Evolutionary conservation across 768 basidiomycete genomes (phyloP).

Genomic region (Leccinum sublutescens): DNA sequence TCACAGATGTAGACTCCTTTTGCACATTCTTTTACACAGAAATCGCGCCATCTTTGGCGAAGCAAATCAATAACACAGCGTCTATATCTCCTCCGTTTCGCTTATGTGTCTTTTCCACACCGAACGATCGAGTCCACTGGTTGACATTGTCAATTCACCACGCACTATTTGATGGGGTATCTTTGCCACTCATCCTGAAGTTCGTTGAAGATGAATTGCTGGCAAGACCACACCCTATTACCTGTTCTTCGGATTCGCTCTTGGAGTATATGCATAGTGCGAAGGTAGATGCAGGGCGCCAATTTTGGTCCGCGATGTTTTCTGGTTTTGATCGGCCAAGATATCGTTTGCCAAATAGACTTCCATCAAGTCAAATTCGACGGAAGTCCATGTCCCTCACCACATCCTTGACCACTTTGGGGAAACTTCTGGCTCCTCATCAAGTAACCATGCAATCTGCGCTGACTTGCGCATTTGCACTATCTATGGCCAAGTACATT

Average conservation of each 20-base stretch:
- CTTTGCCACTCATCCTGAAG: constrained; percentile 29
- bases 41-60: constrained; percentile 20
- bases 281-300: constrained; percentile 12
- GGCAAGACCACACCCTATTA: constrained; percentile 6
- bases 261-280: constrained; percentile 23
- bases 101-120: constrained; percentile 9
- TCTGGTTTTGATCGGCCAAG: constrained; percentile 19
- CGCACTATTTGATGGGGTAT: constrained; percentile 34
- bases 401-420: constrained; percentile 19
- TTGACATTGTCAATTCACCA: constrained; percentile 34
- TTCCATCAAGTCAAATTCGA: constrained; percentile 6
- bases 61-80: constrained; percentile 24
- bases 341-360: constrained; percentile 4
- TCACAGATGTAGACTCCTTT: constrained; percentile 18
- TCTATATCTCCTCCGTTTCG: constrained; percentile 20
- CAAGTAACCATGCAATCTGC: constrained; percentile 34
- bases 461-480: constrained; percentile 29
- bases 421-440: constrained; percentile 18
- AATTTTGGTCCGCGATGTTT: constrained; percentile 28
- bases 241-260: constrained; percentile 16
- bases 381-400: constrained; percentile 12
- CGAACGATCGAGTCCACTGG: constrained; percentile 1
- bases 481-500: constrained; percentile 25
- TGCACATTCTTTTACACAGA: constrained; percentile 19
- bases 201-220: constrained; percentile 25